A percentile compares a stretch with the other conserved stretches of the same genome.
Conservation (phyloP, 164 flowering plant species). For the Berberis thunbergii region DNA sequence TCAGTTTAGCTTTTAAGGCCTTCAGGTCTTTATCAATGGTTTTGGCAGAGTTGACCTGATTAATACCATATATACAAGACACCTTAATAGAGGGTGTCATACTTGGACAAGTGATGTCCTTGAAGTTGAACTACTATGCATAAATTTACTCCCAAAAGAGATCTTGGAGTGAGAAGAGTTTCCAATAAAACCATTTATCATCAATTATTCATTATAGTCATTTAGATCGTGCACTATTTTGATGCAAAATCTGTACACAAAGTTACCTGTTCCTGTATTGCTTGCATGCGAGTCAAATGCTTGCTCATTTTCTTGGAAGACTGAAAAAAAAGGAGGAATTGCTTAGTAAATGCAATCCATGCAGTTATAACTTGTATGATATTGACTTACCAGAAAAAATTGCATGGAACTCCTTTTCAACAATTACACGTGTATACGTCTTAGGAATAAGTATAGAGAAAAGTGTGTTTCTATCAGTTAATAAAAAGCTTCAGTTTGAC, state of each 20-base stretch:
- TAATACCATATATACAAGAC: neutral
- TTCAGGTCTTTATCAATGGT: constrained; percentile 68
- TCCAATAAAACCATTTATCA: too few relatives aligned
- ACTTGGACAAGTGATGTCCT: too few relatives aligned
- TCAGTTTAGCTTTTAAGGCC: constrained; percentile 48
- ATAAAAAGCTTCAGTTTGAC: too few relatives aligned
- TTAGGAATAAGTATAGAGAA: too few relatives aligned
- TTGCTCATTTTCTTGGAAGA: constrained; percentile 63
- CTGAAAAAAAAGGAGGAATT: constrained; percentile 27
- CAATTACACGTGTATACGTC: neutral
- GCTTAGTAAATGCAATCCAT: constrained; percentile 8
- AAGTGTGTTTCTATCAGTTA: too few relatives aligned
- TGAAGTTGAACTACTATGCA: too few relatives aligned
- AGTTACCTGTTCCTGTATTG: constrained; percentile 73
- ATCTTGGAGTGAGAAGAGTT: too few relatives aligned
- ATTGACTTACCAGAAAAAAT: neutral
- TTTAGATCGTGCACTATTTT: too few relatives aligned
- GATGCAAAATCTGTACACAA: neutral
- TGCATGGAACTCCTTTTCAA: neutral
- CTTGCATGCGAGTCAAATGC: constrained; percentile 57
- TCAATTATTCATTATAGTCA: too few relatives aligned
- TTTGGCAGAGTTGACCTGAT: constrained; percentile 62
- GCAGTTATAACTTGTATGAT: too few relatives aligned
- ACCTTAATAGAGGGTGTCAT: too few relatives aligned
- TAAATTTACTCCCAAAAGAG: too few relatives aligned